Base-by-base conservation (phyloP, 1,284 basidiomycete genomes). In the Malassezia brasiliensis region DNA sequence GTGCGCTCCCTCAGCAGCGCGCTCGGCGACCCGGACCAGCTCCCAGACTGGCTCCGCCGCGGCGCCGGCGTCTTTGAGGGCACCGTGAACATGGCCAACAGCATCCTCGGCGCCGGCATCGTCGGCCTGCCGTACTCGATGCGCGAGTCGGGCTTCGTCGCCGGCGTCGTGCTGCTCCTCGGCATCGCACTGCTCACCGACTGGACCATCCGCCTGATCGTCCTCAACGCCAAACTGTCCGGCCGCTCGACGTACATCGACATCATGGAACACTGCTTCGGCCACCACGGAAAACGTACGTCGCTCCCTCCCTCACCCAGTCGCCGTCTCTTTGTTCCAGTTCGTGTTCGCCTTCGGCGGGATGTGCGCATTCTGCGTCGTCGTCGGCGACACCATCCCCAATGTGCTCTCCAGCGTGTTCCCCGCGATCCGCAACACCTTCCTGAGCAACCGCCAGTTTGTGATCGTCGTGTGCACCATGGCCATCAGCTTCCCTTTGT, bases 271-370 rank as follows among this genome's bases (percentile, higher is more conserved):
- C 86, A 86, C 55, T 96, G 90, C 76, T 99, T 93, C 71, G 94
- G 94, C 9, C 77, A 82, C 14, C 56, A 67, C 25, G 72, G 72
- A 2, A 67, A 67, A 44, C 6, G 45, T 47, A 34, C 45, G 45
- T 47, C 30, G 11, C 19, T 19, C 42, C 8, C 22, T 6, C n/a
- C 6, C 20, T 8, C 11, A 20, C 51, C 40, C 37, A 56, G 87
- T 88, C 3, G 88, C 89, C 0, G 90, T 96, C 12, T 94, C 90
- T 0, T 86, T 96, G 76, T 98, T 98, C 75, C 94, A 98, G 73
- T 96, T 98, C 69, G 81, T 90, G 0, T 96, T 96, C 69, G 93
- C 93, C 2, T 96, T 94, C 64, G 93, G 93, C 67, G 90, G 90
- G 83, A 76, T 68, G 81, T 75, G 65, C 52, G 72, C 72, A 11